phyloP scores from a whole-genome alignment of 306 rosid species.

The Clitoria ternatea region DNA sequence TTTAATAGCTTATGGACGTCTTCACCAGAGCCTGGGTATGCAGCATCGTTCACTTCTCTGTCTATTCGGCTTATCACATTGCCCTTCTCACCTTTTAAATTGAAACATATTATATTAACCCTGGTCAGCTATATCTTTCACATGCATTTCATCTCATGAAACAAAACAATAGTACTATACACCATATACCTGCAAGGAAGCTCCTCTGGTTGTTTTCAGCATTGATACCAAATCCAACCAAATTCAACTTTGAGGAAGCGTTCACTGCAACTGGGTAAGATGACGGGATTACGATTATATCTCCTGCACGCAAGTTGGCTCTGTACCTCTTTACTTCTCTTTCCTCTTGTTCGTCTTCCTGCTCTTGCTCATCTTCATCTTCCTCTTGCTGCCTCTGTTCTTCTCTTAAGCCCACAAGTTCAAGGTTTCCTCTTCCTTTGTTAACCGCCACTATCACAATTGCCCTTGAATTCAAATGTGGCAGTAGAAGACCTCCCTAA shows the following conservation, averaged over 20 bases:
- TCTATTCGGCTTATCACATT: constrained; percentile 31
- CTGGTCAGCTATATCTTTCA: neutral
- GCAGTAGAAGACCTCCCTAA: no score
- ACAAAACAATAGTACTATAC: neutral
- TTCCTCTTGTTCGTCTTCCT: neutral
- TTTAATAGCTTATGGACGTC: constrained; percentile 22
- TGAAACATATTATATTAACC: no score
- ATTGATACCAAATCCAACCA: constrained; percentile 31
- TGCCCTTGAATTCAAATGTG: no score
- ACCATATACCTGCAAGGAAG: constrained; percentile 43
- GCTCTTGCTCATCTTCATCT: no score
- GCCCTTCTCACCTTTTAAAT: no score
- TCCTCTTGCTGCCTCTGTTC: no score
- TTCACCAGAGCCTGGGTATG: constrained; percentile 21
- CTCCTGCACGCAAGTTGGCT: no score
- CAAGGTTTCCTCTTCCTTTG: no score
- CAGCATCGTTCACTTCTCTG: constrained; percentile 20
- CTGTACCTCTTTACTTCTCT: constrained; percentile 1
- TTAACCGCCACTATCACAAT: no score
- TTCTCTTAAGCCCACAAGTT: neutral
- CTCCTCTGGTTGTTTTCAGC: constrained; percentile 33
- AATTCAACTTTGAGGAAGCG: constrained; percentile 20
- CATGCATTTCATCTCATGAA: no score
- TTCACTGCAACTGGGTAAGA: constrained; percentile 30
- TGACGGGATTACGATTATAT: constrained; percentile 26